phyloP scores from a whole-genome alignment of 106 monocot genomes.

The Posidonia australis region DNA sequence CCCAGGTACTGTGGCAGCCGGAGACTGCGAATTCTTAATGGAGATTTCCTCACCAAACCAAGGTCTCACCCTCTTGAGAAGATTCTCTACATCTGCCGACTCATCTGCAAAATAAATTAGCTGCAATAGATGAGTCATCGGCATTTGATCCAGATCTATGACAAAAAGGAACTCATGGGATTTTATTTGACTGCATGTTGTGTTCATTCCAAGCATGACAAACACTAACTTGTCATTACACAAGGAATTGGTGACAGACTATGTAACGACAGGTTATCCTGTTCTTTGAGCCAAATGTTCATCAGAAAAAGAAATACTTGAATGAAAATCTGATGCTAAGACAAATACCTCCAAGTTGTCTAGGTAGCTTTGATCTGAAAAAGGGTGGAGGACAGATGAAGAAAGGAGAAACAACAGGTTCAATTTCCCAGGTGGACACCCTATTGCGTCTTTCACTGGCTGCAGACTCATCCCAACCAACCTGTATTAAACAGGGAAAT shows the following conservation, averaged over 20 bases:
- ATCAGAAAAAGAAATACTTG: not conserved
- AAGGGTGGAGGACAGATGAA: slow-evolving; percentile 90
- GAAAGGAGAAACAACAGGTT: slow-evolving; percentile 83
- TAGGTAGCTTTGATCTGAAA: slow-evolving; percentile 63
- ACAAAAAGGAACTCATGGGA: not conserved
- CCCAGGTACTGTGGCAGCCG: slow-evolving; percentile 62
- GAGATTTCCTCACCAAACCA: slow-evolving; percentile 86
- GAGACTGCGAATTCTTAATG: slow-evolving; percentile 69
- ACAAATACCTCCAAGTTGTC: slow-evolving; percentile 64
- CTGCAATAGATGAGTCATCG: not conserved
- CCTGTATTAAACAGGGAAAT: slow-evolving; percentile 29
- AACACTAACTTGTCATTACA: too few species aligned
- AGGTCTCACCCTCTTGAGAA: slow-evolving; percentile 74
- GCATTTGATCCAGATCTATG: not conserved
- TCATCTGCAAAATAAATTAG: slow-evolving; percentile 37
- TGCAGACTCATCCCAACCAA: slow-evolving; percentile 96
- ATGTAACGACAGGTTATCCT: too few species aligned
- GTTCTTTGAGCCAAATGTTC: not conserved
- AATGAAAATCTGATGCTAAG: not conserved
- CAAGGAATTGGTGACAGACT: too few species aligned
- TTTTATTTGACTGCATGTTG: too few species aligned
- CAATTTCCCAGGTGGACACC: slow-evolving; percentile 96
- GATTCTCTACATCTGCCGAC: slow-evolving; percentile 71
- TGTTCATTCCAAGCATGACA: too few species aligned
- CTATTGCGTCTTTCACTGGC: slow-evolving; percentile 81